Evolutionary conservation across 164 flowering plant species (phyloP).

Genomic region (Euptelea pleiosperma): DNA sequence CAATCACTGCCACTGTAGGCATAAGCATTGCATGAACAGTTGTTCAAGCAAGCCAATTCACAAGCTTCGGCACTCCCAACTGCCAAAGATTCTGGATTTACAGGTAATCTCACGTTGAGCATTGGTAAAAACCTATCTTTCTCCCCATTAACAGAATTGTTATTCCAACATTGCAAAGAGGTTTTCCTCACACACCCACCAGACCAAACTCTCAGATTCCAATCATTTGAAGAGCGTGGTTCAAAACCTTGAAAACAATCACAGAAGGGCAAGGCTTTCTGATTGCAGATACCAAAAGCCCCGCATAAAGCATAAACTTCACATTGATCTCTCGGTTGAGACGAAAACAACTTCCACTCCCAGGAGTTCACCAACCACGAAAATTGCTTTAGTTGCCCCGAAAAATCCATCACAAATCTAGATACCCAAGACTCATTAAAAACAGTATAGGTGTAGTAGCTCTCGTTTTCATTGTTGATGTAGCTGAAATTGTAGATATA

Average conservation of each 20-base stretch:
- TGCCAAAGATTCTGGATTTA: conserved; percentile 25
- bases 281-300: conserved; percentile 40
- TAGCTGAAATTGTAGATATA: too few relatives aligned
- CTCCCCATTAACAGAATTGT: conserved; percentile 6
- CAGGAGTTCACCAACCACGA: too few relatives aligned
- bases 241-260: conserved; percentile 53
- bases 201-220: conserved; percentile 54
- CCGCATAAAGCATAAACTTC: conserved; percentile 60
- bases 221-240: conserved; percentile 30
- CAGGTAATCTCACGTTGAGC: too few relatives aligned
- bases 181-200: conserved; percentile 55
- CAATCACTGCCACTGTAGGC: conserved; percentile 39
- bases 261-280: conserved; percentile 22
- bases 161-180: conserved; percentile 29
- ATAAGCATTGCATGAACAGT: conserved; percentile 61
- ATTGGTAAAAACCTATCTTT: too few relatives aligned
- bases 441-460: too few relatives aligned
- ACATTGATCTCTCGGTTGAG: conserved; percentile 40
- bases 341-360: too few relatives aligned
- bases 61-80: too few relatives aligned
- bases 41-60: conserved; percentile 38
- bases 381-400: too few relatives aligned
- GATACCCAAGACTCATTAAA: too few relatives aligned
- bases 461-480: too few relatives aligned
- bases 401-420: too few relatives aligned